These are phyloP conservation scores for Talaromyces islandicus DNA, from an alignment of 2,329 filamentous ascomycete species.

Conservation along the genomic window DNA sequence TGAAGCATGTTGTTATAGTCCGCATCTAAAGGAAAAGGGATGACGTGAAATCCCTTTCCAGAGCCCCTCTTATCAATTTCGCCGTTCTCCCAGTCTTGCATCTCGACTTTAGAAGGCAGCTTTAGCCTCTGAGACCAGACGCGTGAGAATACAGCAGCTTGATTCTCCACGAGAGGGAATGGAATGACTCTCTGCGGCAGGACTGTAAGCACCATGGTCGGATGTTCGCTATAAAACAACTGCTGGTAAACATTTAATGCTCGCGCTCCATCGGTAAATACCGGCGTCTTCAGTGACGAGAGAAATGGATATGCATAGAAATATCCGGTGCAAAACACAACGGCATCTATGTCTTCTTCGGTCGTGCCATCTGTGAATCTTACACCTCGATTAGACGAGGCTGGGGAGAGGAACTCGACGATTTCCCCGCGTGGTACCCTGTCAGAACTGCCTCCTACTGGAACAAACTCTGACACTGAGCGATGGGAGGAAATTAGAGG, in stretches of 20 bases:
- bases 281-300: slow-evolving; percentile 41
- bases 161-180: slow-evolving; percentile 72
- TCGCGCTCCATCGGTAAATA: slow-evolving; percentile 63
- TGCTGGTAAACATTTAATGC: slow-evolving; percentile 73
- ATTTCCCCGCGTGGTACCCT: slow-evolving; percentile 56
- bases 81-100: slow-evolving; percentile 61
- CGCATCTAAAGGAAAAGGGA: slow-evolving; percentile 45
- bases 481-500: slow-evolving; percentile 60
- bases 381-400: slow-evolving; percentile 51
- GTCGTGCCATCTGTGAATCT: slow-evolving; percentile 60
- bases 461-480: slow-evolving; percentile 43
- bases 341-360: slow-evolving; percentile 63
- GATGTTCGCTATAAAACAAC: slow-evolving; percentile 67
- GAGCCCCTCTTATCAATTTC: slow-evolving; percentile 38
- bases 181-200: slow-evolving; percentile 80
- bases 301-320: slow-evolving; percentile 78
- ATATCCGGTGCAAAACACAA: slow-evolving; percentile 87
- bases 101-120: slow-evolving; percentile 58
- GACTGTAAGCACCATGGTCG: slow-evolving; percentile 70
- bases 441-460: slow-evolving; percentile 32
- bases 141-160: slow-evolving; percentile 69
- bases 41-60: slow-evolving; percentile 48
- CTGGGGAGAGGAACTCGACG: slow-evolving; percentile 47
- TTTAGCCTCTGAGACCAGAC: slow-evolving; percentile 66
- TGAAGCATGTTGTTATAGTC: slow-evolving; percentile 40